Base-by-base conservation (phyloP, 768 basidiomycete species). In the Leccinum uliginosum region DNA sequence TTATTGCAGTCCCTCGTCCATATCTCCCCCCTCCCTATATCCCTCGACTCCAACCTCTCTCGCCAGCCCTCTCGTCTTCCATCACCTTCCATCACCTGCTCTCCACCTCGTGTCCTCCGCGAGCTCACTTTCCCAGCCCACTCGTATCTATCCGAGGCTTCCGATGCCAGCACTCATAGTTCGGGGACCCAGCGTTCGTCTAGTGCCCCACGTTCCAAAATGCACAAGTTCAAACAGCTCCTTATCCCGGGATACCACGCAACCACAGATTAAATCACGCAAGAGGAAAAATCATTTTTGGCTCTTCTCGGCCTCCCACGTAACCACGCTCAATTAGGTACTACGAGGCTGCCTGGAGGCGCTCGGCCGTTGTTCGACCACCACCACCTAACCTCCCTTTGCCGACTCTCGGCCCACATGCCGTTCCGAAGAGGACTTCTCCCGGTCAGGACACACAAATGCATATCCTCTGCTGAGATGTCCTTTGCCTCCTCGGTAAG, bases 41-140 rank as follows among this genome's bases (percentile, higher is more conserved):
- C 77, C 9, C 65, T 74, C 17, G 83, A 84, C 55, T 71, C 71
- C 15, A 79, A 81, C 50, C 69, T 61, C 40, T 68, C 75, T 4
- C 68, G 69, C 6, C 72, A 62, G 10, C 53, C 63, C 21, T 56
- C 51, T 55, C 67, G 55, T 19, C 54, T 63, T 23, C 54, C 62
- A 11, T 62, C 46, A 1, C 62, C 64, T 1, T 49, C 59, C 14
- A 50, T 56, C 7, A 50, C 63, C 47, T 55, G 59, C 29, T 62
- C 65, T 0, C 67, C 70, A 55, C 67, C 67, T 65, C 66, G 70
- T 56, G 69, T 58, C 38, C 67, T 75, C 35, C 75, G 84, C 47
- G 83, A 89, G 60, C 78, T 92, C 55, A 82, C 79, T 8, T 91
- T 91, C 68, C 90, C 90, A 23, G 81, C 87, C 90, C 90, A 0